Base-by-base conservation (phyloP, 176 grass and related monocot genomes). In the Elymus sibiricus region DNA sequence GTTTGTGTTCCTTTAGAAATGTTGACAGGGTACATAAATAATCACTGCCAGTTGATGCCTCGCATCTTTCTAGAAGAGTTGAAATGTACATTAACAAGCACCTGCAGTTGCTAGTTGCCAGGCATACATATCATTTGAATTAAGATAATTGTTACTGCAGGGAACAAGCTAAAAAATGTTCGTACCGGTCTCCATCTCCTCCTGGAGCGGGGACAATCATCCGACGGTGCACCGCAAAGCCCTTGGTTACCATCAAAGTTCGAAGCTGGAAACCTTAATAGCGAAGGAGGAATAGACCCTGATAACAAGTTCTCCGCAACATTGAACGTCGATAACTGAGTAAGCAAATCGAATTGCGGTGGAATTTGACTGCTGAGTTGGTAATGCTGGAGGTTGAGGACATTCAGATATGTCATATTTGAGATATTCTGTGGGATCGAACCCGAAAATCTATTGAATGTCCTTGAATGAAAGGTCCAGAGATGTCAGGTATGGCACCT, bases 391-490 rank as follows among this genome's bases (percentile, higher is more conserved):
- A 92, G 61, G 42, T 47, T 72, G 77, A 92, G 83, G 77, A 25
- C 0, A 60, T 75, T 82, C 64, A 89, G 83, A 69, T 86, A 88
- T n/a, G 1, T 13, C 4, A 87, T 59, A 0, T 42, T 9, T 4
- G 74, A 58, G 28, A 97, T 21, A 12, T 5, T 22, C 0, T 2
- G 9, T 28, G 87, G 90, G 26, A 97, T 97, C 35, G 26, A 22
- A 11, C 87, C 87, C 1, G 85, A 71, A 76, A 97, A 89, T 0
- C 26, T 70, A 27, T n/a, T n/a, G n/a, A n/a, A n/a, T n/a, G n/a
- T n/a, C n/a, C n/a, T 97, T 93, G 28, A 34, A 70, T 0, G 94
- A 93, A 78, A 93, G 91, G 25, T 93, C 84, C 4, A 95, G 32
- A 26, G 0, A 56, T 39, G 84, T n/a, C 7, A 95, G 19, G 6